Evolutionary conservation across 768 basidiomycete species (phyloP).

Genomic region (Suillus spraguei): DNA sequence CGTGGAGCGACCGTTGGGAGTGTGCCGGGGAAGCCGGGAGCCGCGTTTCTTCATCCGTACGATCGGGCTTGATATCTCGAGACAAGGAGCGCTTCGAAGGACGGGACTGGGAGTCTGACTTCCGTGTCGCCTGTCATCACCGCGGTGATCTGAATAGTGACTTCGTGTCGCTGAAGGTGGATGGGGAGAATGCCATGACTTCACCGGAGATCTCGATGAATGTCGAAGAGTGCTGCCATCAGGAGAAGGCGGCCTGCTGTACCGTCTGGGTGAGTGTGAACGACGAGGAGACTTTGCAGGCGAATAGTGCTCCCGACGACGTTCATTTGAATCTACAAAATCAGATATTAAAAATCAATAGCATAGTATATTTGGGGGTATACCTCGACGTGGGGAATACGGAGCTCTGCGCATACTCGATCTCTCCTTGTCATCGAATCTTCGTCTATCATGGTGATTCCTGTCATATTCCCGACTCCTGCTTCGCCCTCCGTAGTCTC

Average conservation of each 20-base stretch:
- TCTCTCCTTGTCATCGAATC: conserved; percentile 2
- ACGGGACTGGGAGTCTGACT: background rate
- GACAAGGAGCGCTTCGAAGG: background rate
- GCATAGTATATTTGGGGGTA: background rate
- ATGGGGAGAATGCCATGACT: background rate
- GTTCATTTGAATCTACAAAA: background rate
- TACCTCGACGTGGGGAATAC: conserved; percentile 9
- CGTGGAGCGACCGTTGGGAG: background rate
- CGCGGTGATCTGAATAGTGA: background rate
- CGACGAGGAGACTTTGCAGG: background rate
- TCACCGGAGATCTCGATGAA: conserved; percentile 3
- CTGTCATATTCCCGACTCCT: conserved; percentile 23
- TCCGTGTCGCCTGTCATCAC: background rate
- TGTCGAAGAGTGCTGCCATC: background rate
- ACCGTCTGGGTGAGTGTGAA: background rate
- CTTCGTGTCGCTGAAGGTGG: background rate
- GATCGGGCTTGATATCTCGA: background rate
- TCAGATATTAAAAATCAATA: background rate
- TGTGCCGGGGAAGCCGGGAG: background rate
- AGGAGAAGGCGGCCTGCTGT: conserved; percentile 7
- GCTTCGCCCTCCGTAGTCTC: conserved; percentile 18
- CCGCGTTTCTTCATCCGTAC: background rate
- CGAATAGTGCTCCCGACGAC: background rate
- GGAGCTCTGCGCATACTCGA: background rate
- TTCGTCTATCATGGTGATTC: conserved; percentile 13